Evolutionary conservation across 2,329 filamentous ascomycete species (phyloP).

Genomic region (Hypocreales sp.): DNA sequence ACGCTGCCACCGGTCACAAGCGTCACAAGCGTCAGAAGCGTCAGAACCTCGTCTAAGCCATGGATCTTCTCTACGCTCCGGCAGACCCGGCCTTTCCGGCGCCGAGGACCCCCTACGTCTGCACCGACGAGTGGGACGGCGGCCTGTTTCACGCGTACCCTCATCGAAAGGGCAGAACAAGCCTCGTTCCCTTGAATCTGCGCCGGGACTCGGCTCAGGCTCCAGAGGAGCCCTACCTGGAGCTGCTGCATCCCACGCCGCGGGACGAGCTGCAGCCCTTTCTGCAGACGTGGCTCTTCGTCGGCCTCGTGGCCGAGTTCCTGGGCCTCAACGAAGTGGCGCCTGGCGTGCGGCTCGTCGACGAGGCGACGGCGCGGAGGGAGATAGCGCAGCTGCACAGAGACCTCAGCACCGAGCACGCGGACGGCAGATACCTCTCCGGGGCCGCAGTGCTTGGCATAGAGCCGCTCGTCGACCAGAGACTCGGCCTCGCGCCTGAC

Average conservation of each 20-base stretch:
- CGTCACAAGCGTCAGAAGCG: too few relatives aligned
- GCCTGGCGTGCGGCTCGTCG: constrained; percentile 4
- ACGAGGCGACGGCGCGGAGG: constrained; percentile 1
- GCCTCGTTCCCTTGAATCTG: constrained; percentile 3
- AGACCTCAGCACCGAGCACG: constrained; percentile 1
- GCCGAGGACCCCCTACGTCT: constrained; percentile 7
- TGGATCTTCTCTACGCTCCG: not conserved
- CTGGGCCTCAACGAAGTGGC: constrained; percentile 10
- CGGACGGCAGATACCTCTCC: constrained; percentile 1
- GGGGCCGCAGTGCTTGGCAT: constrained; percentile 2
- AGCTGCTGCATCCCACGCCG: constrained; percentile 7
- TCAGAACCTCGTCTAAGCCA: too few relatives aligned
- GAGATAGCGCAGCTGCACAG: constrained; percentile 6
- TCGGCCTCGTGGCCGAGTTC: constrained; percentile 15
- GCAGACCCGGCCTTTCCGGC: not conserved
- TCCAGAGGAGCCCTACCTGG: constrained; percentile 3
- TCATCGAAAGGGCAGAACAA: constrained; percentile 4
- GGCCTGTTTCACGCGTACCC: constrained; percentile 11
- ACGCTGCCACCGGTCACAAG: too few relatives aligned
- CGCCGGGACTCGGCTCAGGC: constrained; percentile 1
- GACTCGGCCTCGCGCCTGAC: constrained; percentile 3
- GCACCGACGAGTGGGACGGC: constrained; percentile 10
- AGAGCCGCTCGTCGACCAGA: constrained; percentile 2
- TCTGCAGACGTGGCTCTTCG: constrained; percentile 18
- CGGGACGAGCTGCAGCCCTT: constrained; percentile 9